These are phyloP conservation scores for Colletotrichum lindemuthianum DNA, from an alignment of 2,329 filamentous ascomycete species.

Conservation along the genomic window DNA sequence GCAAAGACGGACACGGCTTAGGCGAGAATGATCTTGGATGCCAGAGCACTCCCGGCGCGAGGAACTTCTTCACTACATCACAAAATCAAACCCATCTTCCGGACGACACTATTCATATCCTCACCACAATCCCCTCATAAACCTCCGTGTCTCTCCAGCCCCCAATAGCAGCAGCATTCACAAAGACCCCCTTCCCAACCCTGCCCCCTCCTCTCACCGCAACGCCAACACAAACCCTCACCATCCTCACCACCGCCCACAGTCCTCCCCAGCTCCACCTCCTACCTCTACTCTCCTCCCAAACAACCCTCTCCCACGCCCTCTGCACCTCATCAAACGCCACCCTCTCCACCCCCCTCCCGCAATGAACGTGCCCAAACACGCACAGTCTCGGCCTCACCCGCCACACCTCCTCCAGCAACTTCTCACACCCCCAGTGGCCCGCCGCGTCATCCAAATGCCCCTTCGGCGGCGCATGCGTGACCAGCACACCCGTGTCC, in stretches of 20 bases:
- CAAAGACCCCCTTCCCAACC: neutral
- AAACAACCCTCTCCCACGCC: conserved; percentile 38
- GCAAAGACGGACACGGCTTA: no score
- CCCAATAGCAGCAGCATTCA: conserved; percentile 25
- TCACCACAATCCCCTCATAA: conserved; percentile 19
- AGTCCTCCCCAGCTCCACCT: neutral
- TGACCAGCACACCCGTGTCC: conserved; percentile 50
- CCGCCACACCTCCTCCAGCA: conserved; percentile 45
- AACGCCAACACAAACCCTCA: conserved; percentile 6
- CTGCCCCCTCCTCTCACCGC: conserved; percentile 20
- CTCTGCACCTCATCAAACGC: conserved; percentile 43
- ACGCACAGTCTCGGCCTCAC: conserved; percentile 46
- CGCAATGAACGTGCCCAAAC: conserved; percentile 52
- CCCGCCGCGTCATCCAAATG: conserved; percentile 47
- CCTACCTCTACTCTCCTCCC: neutral
- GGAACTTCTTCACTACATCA: no score
- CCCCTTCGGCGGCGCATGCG: conserved; percentile 48
- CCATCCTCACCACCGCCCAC: neutral
- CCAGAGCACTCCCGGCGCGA: no score
- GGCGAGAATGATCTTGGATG: no score
- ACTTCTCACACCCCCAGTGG: conserved; percentile 43
- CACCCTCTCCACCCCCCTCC: conserved; percentile 44
- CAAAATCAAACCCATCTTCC: neutral
- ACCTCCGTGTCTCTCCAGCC: neutral
- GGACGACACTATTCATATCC: conserved; percentile 2